Conservation (phyloP, 2,329 filamentous ascomycete genomes). For the Ophiostoma novo-ulmi region DNA sequence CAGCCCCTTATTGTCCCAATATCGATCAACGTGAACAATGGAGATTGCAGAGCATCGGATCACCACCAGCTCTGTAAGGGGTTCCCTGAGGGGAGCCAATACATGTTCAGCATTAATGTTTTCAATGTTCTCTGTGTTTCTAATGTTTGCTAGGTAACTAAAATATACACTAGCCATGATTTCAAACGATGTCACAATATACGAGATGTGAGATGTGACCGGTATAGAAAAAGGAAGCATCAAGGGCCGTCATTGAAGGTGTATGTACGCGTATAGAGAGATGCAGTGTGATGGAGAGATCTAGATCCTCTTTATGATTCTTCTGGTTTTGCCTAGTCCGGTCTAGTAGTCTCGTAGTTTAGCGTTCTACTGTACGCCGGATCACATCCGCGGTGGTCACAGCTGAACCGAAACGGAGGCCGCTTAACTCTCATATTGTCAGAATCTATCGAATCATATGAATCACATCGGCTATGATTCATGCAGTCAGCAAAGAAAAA, state of each 20-base stretch:
- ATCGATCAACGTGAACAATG: not conserved
- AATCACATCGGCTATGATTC: not conserved
- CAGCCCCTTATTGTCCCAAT: no score
- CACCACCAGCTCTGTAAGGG: not conserved
- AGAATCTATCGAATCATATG: not conserved
- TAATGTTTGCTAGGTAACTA: not conserved
- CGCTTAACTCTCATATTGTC: not conserved
- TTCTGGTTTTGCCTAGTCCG: not conserved
- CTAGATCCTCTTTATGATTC: not conserved
- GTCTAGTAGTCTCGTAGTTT: not conserved
- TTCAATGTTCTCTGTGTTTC: not conserved
- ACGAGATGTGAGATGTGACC: not conserved
- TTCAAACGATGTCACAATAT: not conserved
- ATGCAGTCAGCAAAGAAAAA: not conserved
- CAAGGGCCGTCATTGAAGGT: not conserved
- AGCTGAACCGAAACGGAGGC: not conserved
- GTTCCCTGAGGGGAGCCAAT: not conserved
- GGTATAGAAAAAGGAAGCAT: not conserved
- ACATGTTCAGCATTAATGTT: not conserved
- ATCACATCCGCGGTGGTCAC: not conserved
- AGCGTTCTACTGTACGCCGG: not conserved
- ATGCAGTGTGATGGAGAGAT: not conserved
- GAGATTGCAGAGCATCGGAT: not conserved
- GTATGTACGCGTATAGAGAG: not conserved
- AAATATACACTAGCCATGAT: not conserved